Percentiles rank a stretch among this genome's conserved stretches.
Conservation (phyloP, 257 asterid genomes). For the Lantana camara region DNA sequence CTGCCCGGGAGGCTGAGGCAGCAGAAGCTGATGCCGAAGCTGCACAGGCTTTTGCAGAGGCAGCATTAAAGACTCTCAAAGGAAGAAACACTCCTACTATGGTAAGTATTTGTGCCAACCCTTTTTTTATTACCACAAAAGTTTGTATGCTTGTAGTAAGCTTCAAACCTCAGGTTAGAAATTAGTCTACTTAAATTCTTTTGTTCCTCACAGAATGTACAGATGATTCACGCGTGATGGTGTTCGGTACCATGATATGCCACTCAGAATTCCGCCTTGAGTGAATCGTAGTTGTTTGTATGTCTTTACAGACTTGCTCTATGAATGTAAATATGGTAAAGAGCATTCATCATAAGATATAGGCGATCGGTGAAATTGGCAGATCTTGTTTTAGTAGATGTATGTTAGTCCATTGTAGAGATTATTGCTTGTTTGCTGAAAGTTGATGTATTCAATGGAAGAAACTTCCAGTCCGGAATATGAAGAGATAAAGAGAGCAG, state of each 20-base stretch:
- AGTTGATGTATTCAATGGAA: constrained; percentile 16
- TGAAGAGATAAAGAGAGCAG: constrained; percentile 22
- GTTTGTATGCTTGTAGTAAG: constrained; percentile 8
- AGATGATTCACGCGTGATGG: constrained; percentile 63
- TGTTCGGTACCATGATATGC: constrained; percentile 3
- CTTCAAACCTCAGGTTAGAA: not conserved
- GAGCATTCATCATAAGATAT: constrained; percentile 1
- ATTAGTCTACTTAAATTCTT: not conserved
- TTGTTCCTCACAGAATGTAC: constrained; percentile 43
- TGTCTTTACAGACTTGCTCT: constrained; percentile 21
- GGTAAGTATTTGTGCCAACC: constrained; percentile 48
- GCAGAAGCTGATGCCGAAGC: constrained; percentile 97
- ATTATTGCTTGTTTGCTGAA: constrained; percentile 21
- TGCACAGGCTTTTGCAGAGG: constrained; percentile 93
- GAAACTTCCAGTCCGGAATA: constrained; percentile 2
- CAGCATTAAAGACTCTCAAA: constrained; percentile 73
- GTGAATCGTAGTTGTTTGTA: constrained; percentile 18
- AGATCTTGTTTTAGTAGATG: constrained; percentile 18
- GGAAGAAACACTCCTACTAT: constrained; percentile 62
- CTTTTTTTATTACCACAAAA: not conserved
- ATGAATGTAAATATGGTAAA: constrained; percentile 33
- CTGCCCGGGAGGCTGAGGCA: constrained; percentile 89
- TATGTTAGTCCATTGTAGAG: constrained; percentile 31
- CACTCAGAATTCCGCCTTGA: constrained; percentile 8
- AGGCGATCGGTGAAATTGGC: constrained; percentile 12